A percentile compares a stretch with the other conserved stretches of the same genome.
These are phyloP conservation scores for Russula virescens DNA, from an alignment of 768 basidiomycete genomes.

Conservation along the genomic window DNA sequence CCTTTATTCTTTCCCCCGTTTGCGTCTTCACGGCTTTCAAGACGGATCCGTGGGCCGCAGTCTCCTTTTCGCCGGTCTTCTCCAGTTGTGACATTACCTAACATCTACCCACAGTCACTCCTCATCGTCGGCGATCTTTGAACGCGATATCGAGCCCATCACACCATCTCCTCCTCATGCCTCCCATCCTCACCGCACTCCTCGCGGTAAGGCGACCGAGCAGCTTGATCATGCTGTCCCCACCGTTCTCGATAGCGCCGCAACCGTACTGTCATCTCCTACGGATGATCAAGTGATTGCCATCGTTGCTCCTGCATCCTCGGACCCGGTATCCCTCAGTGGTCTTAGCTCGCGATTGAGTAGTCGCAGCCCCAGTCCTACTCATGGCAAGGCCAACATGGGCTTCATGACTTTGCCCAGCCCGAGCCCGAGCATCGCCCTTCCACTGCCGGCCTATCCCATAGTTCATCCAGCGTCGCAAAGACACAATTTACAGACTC, in stretches of 20 bases:
- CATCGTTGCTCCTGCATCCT: constrained; percentile 51
- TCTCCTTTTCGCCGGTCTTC: neutral
- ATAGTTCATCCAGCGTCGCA: neutral
- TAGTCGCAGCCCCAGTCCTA: constrained; percentile 63
- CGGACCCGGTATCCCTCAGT: constrained; percentile 36
- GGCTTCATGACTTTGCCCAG: constrained; percentile 24
- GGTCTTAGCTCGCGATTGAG: constrained; percentile 60
- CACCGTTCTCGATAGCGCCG: constrained; percentile 79
- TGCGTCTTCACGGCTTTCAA: neutral
- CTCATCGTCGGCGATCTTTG: constrained; percentile 85
- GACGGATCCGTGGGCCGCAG: neutral
- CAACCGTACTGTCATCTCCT: constrained; percentile 53
- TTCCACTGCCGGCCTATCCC: constrained; percentile 18
- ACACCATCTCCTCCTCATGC: constrained; percentile 36
- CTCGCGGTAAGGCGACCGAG: constrained; percentile 66
- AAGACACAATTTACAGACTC: constrained; percentile 9
- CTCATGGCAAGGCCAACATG: constrained; percentile 31
- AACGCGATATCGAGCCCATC: constrained; percentile 81
- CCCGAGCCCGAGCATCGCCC: constrained; percentile 23
- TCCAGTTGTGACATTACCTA: constrained; percentile 6
- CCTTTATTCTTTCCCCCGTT: neutral
- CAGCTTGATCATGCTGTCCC: constrained; percentile 76
- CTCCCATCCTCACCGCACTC: constrained; percentile 65
- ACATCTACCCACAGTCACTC: constrained; percentile 43
- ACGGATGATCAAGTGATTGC: constrained; percentile 48